Conservation (phyloP, 2,329 filamentous ascomycete species). For the Trichoderma sp. region DNA sequence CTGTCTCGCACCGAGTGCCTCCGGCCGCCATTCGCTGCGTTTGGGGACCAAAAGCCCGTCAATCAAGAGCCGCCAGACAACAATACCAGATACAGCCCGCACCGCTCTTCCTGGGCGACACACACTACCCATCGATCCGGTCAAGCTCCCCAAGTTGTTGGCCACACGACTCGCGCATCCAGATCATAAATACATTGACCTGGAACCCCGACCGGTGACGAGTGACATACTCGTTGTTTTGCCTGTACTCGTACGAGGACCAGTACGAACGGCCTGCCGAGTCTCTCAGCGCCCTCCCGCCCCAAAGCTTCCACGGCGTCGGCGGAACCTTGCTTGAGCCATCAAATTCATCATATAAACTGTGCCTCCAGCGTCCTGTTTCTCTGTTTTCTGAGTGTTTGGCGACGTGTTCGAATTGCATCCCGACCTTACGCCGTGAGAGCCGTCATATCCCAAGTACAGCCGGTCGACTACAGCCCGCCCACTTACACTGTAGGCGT, state of each 20-base stretch:
- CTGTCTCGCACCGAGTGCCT: neutral
- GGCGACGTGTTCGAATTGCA: neutral
- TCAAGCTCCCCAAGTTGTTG: neutral
- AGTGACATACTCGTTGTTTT: constrained; percentile 2
- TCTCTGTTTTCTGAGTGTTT: neutral
- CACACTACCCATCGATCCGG: constrained; percentile 2
- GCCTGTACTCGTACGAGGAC: neutral
- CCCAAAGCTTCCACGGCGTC: neutral
- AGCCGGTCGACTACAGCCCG: neutral
- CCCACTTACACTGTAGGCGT: neutral
- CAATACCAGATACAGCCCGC: constrained; percentile 12
- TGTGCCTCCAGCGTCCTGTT: neutral
- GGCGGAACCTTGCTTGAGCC: neutral
- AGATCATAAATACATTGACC: constrained; percentile 10
- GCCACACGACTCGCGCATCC: constrained; percentile 6
- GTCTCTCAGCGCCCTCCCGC: neutral
- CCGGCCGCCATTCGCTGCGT: constrained; percentile 14
- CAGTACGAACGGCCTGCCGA: neutral
- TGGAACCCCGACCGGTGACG: neutral
- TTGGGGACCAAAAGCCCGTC: constrained; percentile 2
- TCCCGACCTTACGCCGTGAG: constrained; percentile 6
- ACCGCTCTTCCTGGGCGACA: neutral
- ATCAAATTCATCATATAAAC: neutral
- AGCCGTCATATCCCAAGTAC: neutral
- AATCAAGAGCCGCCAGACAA: constrained; percentile 13